These are phyloP conservation scores for Haematococcus lacustris DNA, from an alignment of 139 green algal genomes.

Conservation along the genomic window DNA sequence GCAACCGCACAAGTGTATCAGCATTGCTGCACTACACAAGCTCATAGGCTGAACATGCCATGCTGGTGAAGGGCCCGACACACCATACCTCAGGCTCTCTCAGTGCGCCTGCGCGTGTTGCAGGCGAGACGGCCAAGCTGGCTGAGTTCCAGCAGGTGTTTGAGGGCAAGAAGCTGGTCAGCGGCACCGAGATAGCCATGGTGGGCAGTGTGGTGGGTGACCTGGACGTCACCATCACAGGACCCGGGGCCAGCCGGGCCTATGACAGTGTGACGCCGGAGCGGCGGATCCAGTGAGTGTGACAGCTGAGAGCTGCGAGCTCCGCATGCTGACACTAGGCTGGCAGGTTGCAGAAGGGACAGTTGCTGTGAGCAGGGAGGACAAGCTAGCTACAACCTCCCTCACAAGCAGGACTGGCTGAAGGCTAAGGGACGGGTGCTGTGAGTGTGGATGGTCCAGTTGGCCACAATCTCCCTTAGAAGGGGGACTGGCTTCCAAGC, in stretches of 20 bases:
- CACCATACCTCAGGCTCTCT: not conserved
- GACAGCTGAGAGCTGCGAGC: not conserved
- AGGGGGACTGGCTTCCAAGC: too few relatives aligned
- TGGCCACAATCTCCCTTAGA: not conserved
- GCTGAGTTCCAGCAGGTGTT: slow-evolving; percentile 42
- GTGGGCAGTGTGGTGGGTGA: slow-evolving; percentile 29
- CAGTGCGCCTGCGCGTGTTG: slow-evolving; percentile 22
- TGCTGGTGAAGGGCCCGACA: not conserved
- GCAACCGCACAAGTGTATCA: not conserved
- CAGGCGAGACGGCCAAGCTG: slow-evolving; percentile 9
- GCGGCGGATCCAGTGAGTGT: slow-evolving; percentile 41
- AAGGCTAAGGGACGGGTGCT: too few relatives aligned
- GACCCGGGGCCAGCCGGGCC: not conserved
- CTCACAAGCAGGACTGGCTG: too few relatives aligned
- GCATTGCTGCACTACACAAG: not conserved
- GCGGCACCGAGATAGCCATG: slow-evolving; percentile 31
- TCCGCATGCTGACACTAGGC: not conserved
- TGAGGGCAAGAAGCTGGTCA: slow-evolving; percentile 31
- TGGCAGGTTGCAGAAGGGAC: not conserved
- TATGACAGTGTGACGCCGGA: slow-evolving; percentile 37
- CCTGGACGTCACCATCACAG: slow-evolving; percentile 32
- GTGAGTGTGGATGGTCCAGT: not conserved
- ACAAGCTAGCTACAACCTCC: not conserved
- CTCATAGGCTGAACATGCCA: not conserved
- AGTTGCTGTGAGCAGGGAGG: not conserved